phyloP scores from a whole-genome alignment of 2,329 filamentous ascomycete genomes.

The Karstenula rhodostoma region DNA sequence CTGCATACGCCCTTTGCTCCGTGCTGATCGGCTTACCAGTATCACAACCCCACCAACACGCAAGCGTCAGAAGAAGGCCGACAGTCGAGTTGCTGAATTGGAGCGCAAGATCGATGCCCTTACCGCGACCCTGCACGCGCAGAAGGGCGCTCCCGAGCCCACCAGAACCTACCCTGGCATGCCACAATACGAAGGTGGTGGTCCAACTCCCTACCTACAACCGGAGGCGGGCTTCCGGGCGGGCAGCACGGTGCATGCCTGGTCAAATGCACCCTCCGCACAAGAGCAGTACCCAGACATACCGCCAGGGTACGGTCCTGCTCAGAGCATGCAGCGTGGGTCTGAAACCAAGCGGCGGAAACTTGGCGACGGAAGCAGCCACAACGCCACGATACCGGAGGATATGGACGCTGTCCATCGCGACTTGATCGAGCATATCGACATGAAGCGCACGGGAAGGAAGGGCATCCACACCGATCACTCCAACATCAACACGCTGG shows the following conservation, averaged over 20 bases:
- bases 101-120: constrained; percentile 92
- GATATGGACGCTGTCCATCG: constrained; percentile 50
- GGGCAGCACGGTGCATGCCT: constrained; percentile 41
- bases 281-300: constrained; percentile 33
- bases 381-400: constrained; percentile 44
- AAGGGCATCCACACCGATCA: constrained; percentile 44
- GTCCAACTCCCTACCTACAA: constrained; percentile 20
- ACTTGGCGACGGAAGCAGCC: constrained; percentile 32
- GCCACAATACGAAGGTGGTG: constrained; percentile 29
- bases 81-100: constrained; percentile 85
- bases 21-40: constrained; percentile 17
- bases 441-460: constrained; percentile 42
- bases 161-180: constrained; percentile 33
- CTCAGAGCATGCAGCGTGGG: constrained; percentile 40
- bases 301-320: constrained; percentile 42
- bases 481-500: constrained; percentile 46
- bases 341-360: constrained; percentile 45
- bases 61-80: constrained; percentile 91
- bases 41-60: constrained; percentile 71
- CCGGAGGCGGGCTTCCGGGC: constrained; percentile 37
- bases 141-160: constrained; percentile 39
- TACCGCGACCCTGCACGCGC: constrained; percentile 78
- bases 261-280: constrained; percentile 27
- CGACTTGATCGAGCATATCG: constrained; percentile 45
- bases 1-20: neutral